phyloP scores from a whole-genome alignment of 1,139 yeast genomes.

The Yamadazyma aaseri region DNA sequence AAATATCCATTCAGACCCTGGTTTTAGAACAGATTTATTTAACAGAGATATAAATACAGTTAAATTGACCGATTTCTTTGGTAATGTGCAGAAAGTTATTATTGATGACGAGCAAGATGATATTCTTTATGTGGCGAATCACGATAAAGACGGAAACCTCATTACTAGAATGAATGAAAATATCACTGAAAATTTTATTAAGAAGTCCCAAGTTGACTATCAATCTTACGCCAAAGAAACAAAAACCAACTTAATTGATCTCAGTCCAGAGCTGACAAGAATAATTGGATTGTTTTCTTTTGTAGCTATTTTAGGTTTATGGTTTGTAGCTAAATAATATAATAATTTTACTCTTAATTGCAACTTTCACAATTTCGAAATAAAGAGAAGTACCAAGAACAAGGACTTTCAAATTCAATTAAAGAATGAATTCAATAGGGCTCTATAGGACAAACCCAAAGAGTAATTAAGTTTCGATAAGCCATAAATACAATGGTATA shows the following conservation, averaged over 20 bases:
- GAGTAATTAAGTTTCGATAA: too few relatives aligned
- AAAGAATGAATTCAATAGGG: too few relatives aligned
- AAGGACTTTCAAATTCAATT: too few relatives aligned
- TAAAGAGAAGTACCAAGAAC: too few relatives aligned
- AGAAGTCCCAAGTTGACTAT: constrained; percentile 9
- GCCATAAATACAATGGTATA: too few relatives aligned
- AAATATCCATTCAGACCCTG: constrained; percentile 88
- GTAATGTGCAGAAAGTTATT: constrained; percentile 83
- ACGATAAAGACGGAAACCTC: constrained; percentile 21
- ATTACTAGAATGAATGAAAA: not conserved
- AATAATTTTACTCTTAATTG: too few relatives aligned
- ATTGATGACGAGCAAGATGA: constrained; percentile 58
- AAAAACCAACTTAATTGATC: constrained; percentile 16
- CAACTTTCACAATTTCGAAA: too few relatives aligned
- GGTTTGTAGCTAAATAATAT: constrained; percentile 16
- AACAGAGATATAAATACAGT: constrained; percentile 68
- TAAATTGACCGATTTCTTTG: constrained; percentile 88
- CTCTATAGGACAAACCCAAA: too few relatives aligned
- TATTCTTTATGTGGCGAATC: constrained; percentile 34
- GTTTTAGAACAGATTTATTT: constrained; percentile 80
- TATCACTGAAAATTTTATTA: constrained; percentile 3
- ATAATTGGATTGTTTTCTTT: constrained; percentile 18
- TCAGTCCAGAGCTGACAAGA: constrained; percentile 17
- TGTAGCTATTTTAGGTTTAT: constrained; percentile 20
- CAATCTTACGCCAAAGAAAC: constrained; percentile 12